Evolutionary conservation across 2,329 filamentous ascomycete species (phyloP).

Genomic region (Sarocladium oryzae): DNA sequence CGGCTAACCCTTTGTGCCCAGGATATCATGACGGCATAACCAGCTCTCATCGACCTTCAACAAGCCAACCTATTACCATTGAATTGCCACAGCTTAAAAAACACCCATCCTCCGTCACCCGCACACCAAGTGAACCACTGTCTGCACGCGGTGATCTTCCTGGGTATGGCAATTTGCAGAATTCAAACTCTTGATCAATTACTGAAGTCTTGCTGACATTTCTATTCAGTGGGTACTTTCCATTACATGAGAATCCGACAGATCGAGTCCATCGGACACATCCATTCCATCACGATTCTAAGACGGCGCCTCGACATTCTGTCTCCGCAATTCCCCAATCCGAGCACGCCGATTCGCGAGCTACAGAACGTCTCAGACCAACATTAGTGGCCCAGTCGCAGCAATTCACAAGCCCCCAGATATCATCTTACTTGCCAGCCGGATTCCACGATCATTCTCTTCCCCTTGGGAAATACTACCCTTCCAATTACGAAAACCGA

Average conservation of each 20-base stretch:
- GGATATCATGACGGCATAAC: constrained; percentile 5
- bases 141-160: constrained; percentile 52
- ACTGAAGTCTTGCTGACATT: no score
- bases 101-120: constrained; percentile 13
- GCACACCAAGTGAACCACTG: constrained; percentile 42
- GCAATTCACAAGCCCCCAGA: constrained; percentile 21
- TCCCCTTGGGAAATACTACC: constrained; percentile 58
- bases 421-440: constrained; percentile 45
- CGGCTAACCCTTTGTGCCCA: neutral
- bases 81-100: constrained; percentile 32
- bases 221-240: constrained; percentile 49
- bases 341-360: constrained; percentile 18
- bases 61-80: constrained; percentile 47
- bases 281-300: constrained; percentile 40
- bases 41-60: constrained; percentile 10
- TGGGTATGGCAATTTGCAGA: constrained; percentile 47
- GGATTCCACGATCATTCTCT: constrained; percentile 41
- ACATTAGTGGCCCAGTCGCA: neutral
- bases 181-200: no score
- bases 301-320: constrained; percentile 23
- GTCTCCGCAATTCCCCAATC: constrained; percentile 14
- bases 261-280: constrained; percentile 41
- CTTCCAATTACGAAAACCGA: constrained; percentile 50
- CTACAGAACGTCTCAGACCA: constrained; percentile 10
- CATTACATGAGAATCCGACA: constrained; percentile 49